Evolutionary conservation across 2,329 filamentous ascomycete genomes (phyloP), one percentile per base, ranked within the genome.

Genomic region (Clarireedia hainanense): DNA sequence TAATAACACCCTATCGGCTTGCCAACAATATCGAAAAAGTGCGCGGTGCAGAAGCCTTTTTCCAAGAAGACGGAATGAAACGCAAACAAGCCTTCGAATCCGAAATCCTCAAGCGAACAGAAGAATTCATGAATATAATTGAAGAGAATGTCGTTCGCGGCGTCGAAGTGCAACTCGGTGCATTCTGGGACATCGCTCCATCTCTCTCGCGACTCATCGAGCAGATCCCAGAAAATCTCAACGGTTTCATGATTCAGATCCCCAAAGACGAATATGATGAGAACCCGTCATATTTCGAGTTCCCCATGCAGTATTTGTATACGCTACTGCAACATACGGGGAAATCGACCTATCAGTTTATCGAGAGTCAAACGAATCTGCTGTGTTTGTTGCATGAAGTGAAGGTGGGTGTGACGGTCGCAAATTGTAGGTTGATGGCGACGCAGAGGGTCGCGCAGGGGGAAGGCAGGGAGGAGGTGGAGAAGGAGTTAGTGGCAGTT

Each of bases 111-210:
- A 79, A 82, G 61, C 84, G 94, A 12, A 84, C 86, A 20, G 81
- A 89, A 63, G 84, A 86, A 23, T 91, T 97, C 68, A 79, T 89
- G 63, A 78, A 80, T 47, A 82, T 94, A 6, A 83, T 96, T 30
- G 90, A 96, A 68, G 80, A 85, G 63, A 94, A 94, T 55, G 91
- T 96, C 23, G 84, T 85, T 20, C 84, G 89, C 9, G 94, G 92
- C 15, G 90, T 97, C 10, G 91, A 96, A 69, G 82, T 90, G 55
- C 94, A 97, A 72, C 80, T 96, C 2, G 91, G 87, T 9, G 91
- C 92, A 0, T 99, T 97, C 70, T 99, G 94, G 94, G 94, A 99
- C 68, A 95, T 97, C 65, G 92, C 91, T 1, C 94, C 94, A 2
- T 84, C 85, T 3, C 78, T 99, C 0, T 78, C 86, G 26, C 79